Evolutionary conservation across 1,284 basidiomycete genomes (phyloP).

Genomic region (Entoloma clypeatum): DNA sequence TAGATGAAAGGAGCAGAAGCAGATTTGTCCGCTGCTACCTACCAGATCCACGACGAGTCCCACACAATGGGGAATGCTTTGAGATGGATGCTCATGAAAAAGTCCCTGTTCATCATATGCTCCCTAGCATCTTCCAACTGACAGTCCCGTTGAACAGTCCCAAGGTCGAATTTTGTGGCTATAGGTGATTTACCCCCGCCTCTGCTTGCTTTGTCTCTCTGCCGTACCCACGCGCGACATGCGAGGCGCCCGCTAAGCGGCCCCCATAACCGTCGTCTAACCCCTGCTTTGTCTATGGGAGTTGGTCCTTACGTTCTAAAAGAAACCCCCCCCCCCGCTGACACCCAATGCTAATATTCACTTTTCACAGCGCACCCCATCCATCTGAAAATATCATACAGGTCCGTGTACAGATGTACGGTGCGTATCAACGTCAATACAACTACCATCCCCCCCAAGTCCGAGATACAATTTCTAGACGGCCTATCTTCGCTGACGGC

Average conservation of each 20-base stretch:
- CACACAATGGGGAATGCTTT: constrained; percentile 95
- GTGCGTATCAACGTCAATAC: constrained; percentile 48
- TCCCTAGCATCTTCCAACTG: constrained; percentile 5
- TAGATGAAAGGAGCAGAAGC: constrained; percentile 75
- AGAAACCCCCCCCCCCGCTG: neutral
- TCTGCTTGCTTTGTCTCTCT: constrained; percentile 13
- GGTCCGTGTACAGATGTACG: constrained; percentile 97
- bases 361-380: constrained; percentile 72
- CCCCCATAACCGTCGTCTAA: neutral
- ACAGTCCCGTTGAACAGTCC: constrained; percentile 52
- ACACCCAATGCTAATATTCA: neutral
- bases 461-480: constrained; percentile 45
- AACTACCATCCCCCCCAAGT: constrained; percentile 2
- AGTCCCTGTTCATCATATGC: constrained; percentile 60
- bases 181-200: constrained; percentile 59
- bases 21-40: constrained; percentile 89
- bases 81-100: constrained; percentile 99
- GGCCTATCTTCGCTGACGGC: constrained; percentile 76
- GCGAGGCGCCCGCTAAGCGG: neutral
- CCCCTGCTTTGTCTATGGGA: constrained; percentile 15
- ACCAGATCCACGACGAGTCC: constrained; percentile 89
- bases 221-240: neutral
- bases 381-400: constrained; percentile 97
- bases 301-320: neutral
- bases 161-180: constrained; percentile 98